Base-by-base conservation (phyloP, 148 eudicot species). In the Pouteria glomerata region DNA sequence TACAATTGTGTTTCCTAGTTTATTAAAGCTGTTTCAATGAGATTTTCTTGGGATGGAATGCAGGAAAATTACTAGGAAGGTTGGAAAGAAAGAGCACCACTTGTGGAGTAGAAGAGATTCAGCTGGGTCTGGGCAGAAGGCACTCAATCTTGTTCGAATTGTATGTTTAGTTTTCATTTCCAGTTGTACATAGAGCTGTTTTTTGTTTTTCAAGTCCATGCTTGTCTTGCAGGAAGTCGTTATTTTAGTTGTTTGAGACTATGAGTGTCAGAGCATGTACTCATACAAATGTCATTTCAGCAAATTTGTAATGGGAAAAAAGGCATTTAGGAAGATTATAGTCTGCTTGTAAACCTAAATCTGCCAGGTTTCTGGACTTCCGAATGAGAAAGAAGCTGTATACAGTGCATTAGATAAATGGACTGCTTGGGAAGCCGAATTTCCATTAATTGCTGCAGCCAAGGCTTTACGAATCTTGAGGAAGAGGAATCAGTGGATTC, bases 351-450 rank as follows among this genome's bases (percentile, higher is more conserved):
- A 39, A 69, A 31, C 4, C 39, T 23, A 42, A 37, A 73, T 58
- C 30, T 75, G 61, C 33, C 81, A 94, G 98, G 81, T 91, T 65
- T 89, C 86, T 66, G 86, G 76, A 72, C 86, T 89, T 78, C 90
- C 97, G 51, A 86, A 89, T 77, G 98, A 89, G 78, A 91, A 89
- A 86, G 98, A 87, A 70, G 88, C 84, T 62, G 91, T 89, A 44
- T 89, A 91, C 77, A 76, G 85, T 75, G 91, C 93, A 45, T 81
- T 94, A 47, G 97, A 94, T 67, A 81, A 91, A 76, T 94, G 98
- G 98, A 71, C 73, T 42, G 97, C 93, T 73, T 91, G 97, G 96
- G 98, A 95, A 82, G 51, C 85, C 47, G 97, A 93, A 64, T 93
- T 93, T 79, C 97, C 98, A 21, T 65, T 93, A 76, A 78, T 93